phyloP scores from a whole-genome alignment of 129 eudicot genomes.

The Lactuca sativa region DNA sequence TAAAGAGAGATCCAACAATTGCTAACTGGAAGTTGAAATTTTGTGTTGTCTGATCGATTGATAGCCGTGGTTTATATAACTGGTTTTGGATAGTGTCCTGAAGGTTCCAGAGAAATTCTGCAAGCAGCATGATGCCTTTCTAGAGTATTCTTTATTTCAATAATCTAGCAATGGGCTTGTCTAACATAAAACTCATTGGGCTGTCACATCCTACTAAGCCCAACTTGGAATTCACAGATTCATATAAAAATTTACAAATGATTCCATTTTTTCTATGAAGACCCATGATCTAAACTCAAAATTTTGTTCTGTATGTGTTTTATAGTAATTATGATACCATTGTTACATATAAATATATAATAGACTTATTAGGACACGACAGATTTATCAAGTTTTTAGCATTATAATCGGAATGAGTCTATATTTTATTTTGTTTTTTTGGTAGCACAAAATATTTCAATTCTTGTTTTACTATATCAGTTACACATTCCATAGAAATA shows the following conservation, averaged over 20 bases:
- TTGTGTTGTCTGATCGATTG: background rate
- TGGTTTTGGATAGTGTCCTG: background rate
- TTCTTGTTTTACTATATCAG: too few relatives aligned
- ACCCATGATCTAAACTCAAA: background rate
- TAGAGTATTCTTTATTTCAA: background rate
- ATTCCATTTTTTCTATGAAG: background rate
- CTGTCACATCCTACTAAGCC: background rate
- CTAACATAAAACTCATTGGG: background rate
- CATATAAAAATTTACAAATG: background rate
- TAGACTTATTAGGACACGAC: too few relatives aligned
- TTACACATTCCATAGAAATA: too few relatives aligned
- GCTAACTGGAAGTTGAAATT: conserved; percentile 11
- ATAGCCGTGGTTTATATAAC: conserved; percentile 14
- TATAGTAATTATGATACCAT: too few relatives aligned
- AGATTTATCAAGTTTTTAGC: too few relatives aligned
- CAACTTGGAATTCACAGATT: background rate
- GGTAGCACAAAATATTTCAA: too few relatives aligned
- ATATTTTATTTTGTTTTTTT: too few relatives aligned
- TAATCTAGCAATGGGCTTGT: background rate
- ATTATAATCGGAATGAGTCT: too few relatives aligned
- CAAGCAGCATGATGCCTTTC: background rate
- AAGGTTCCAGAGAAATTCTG: conserved; percentile 20
- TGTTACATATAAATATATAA: too few relatives aligned
- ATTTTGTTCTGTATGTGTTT: background rate
- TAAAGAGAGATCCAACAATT: background rate